Evolutionary conservation across 768 basidiomycete genomes (phyloP).

Genomic region (Hypholoma fasciculare): DNA sequence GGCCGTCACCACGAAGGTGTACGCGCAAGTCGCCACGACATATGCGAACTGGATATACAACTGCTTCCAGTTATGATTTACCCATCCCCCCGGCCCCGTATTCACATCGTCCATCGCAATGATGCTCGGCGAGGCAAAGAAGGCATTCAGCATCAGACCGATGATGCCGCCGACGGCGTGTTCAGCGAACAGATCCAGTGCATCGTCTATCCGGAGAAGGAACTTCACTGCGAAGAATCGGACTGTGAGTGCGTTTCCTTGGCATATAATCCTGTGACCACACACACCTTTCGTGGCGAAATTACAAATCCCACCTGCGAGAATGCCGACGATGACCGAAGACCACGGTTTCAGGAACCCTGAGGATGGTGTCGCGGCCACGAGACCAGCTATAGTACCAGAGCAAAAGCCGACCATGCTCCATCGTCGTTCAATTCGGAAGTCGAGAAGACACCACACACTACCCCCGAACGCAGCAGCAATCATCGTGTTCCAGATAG

Average conservation of each 20-base stretch:
- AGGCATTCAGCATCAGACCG: constrained; percentile 69
- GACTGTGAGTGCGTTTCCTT: background rate
- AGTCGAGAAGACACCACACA: constrained; percentile 83
- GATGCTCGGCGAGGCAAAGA: constrained; percentile 74
- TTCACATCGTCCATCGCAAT: constrained; percentile 71
- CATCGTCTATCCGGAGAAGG: constrained; percentile 75
- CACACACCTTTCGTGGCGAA: constrained; percentile 77
- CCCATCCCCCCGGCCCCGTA: constrained; percentile 60
- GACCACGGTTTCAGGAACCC: constrained; percentile 82
- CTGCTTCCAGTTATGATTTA: constrained; percentile 77
- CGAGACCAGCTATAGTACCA: constrained; percentile 88
- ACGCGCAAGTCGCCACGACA: constrained; percentile 54
- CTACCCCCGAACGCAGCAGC: constrained; percentile 80
- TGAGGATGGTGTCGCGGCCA: constrained; percentile 86
- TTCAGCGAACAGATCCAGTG: constrained; percentile 90
- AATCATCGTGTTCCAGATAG: constrained; percentile 88
- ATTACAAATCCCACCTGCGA: constrained; percentile 75
- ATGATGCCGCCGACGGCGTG: constrained; percentile 86
- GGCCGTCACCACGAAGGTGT: constrained; percentile 64
- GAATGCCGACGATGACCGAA: constrained; percentile 70
- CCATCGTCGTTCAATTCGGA: constrained; percentile 76
- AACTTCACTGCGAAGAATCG: constrained; percentile 54
- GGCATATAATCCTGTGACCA: background rate
- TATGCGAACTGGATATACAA: constrained; percentile 78
- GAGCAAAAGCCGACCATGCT: constrained; percentile 92